Conservation (phyloP, 208 protist species). For the Phytomonas sp. region DNA sequence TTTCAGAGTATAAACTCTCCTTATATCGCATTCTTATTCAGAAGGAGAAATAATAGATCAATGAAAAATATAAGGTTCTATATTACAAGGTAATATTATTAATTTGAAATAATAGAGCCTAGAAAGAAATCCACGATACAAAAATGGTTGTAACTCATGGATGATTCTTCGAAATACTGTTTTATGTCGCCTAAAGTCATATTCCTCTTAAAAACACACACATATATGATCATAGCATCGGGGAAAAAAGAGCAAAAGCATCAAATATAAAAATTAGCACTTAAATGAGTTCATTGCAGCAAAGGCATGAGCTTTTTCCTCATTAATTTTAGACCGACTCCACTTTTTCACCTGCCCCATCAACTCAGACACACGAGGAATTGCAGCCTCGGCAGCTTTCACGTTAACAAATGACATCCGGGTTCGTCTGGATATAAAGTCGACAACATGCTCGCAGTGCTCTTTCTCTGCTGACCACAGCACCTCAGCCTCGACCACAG, state of each 20-base stretch:
- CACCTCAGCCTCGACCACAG: conserved; percentile 87
- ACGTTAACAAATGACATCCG: conserved; percentile 87
- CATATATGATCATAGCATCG: conserved; percentile 6
- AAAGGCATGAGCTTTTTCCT: conserved; percentile 48
- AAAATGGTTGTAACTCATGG: conserved; percentile 5
- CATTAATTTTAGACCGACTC: conserved; percentile 28
- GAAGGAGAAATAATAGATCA: conserved; percentile 7
- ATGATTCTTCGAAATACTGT: conserved; percentile 3
- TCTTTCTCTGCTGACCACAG: conserved; percentile 67
- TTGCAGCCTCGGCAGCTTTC: conserved; percentile 40
- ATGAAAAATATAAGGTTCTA: background rate
- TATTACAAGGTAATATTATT: conserved; percentile 7
- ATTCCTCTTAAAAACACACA: conserved; percentile 2
- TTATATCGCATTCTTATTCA: conserved; percentile 2
- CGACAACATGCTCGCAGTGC: conserved; percentile 83
- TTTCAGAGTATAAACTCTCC: background rate
- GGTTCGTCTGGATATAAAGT: conserved; percentile 90
- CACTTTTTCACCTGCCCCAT: conserved; percentile 83
- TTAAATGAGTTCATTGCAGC: conserved; percentile 43
- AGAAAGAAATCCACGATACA: conserved; percentile 8
- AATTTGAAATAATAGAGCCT: background rate
- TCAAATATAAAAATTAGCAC: conserved; percentile 4
- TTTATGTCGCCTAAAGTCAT: background rate
- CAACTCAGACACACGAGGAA: conserved; percentile 79
- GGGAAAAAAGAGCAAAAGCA: conserved; percentile 7